A percentile compares a stretch with the other conserved stretches of the same genome.
phyloP scores from a whole-genome alignment of 768 basidiomycete genomes.

The Auricularia heimuer region DNA sequence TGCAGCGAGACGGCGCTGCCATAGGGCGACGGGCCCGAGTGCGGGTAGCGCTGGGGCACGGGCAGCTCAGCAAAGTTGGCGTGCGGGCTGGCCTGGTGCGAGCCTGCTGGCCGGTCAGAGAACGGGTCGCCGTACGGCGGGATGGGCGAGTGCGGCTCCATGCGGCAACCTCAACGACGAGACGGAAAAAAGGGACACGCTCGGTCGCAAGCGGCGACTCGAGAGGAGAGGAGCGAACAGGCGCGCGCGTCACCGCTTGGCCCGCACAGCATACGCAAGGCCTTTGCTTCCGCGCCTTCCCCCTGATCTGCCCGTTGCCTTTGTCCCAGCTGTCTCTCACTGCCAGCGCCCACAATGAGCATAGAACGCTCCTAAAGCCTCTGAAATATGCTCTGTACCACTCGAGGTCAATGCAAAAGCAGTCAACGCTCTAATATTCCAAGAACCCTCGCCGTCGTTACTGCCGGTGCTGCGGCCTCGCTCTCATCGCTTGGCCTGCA shows the following conservation, averaged over 20 bases:
- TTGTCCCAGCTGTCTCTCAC: too few species aligned
- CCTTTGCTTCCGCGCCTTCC: too few species aligned
- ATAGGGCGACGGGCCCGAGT: slow-evolving; percentile 17
- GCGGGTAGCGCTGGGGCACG: slow-evolving; percentile 37
- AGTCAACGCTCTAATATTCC: too few species aligned
- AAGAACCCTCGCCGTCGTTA: too few species aligned
- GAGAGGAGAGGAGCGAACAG: neutral
- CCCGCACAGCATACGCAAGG: too few species aligned
- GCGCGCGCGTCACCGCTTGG: neutral
- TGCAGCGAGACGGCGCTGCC: slow-evolving; percentile 44
- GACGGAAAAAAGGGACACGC: neutral
- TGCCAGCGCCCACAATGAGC: too few species aligned
- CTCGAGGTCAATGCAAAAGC: too few species aligned
- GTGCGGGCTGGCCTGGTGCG: slow-evolving; percentile 46
- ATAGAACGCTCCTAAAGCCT: too few species aligned
- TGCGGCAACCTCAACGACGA: neutral
- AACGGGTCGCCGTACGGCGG: slow-evolving; percentile 52
- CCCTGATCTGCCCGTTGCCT: too few species aligned
- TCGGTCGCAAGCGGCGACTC: neutral
- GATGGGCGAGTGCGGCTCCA: neutral
- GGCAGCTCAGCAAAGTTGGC: slow-evolving; percentile 18
- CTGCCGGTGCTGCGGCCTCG: too few species aligned
- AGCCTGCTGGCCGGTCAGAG: slow-evolving; percentile 55
- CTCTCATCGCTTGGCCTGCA: too few species aligned
- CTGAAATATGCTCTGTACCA: too few species aligned